These are phyloP conservation scores for Kodamaea suecica DNA, from an alignment of 1,139 yeast species.

Conservation along the genomic window DNA sequence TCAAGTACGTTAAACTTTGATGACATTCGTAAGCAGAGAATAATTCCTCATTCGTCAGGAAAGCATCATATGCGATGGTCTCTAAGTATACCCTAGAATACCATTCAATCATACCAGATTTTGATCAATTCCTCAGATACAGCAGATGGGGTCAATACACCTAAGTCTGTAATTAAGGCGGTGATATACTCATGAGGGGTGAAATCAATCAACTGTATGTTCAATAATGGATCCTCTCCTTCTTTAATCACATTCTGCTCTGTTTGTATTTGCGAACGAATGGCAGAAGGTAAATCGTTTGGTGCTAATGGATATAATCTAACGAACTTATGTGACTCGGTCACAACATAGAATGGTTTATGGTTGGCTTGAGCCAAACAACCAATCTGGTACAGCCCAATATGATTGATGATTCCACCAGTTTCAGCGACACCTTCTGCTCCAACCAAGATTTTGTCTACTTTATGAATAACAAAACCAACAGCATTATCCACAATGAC, in stretches of 20 bases:
- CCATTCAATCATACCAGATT: constrained; percentile 94
- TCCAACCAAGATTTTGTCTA: constrained; percentile 91
- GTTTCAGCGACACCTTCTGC: constrained; percentile 99
- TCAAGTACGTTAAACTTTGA: too few relatives aligned
- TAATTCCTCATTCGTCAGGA: too few relatives aligned
- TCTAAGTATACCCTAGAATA: too few relatives aligned
- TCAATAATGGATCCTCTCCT: constrained; percentile 28
- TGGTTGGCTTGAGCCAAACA: constrained; percentile 87
- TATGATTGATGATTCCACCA: constrained; percentile 95
- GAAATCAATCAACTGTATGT: constrained; percentile 65
- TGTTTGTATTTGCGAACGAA: constrained; percentile 20
- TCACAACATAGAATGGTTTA: constrained; percentile 91
- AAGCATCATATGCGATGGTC: too few relatives aligned
- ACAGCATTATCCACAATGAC: constrained; percentile 88
- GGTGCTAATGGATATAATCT: constrained; percentile 94
- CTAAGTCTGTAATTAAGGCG: constrained; percentile 92
- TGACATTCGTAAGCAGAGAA: too few relatives aligned
- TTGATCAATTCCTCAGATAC: constrained; percentile 96
- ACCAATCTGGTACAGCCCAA: constrained; percentile 94
- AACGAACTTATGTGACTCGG: constrained; percentile 95
- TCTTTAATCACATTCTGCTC: constrained; percentile 13
- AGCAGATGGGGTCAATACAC: constrained; percentile 95
- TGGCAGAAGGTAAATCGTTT: constrained; percentile 77
- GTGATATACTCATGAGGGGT: constrained; percentile 96
- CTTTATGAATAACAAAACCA: constrained; percentile 86